phyloP scores from a whole-genome alignment of 2,329 filamentous ascomycete genomes.

The Truncatella angustata region DNA sequence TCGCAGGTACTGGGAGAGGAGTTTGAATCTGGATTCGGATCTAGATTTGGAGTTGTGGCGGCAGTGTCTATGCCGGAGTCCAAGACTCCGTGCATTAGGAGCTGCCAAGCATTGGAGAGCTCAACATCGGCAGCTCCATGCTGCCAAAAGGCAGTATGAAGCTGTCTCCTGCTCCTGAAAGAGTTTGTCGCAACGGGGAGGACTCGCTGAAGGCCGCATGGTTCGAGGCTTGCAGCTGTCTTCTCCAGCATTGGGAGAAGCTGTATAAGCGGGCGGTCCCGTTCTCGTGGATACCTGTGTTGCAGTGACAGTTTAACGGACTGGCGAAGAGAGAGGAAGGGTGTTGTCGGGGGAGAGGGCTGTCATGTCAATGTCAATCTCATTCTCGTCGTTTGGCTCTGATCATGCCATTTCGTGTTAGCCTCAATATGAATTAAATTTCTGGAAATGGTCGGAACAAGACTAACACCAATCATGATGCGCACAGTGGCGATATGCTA shows the following conservation, averaged over 20 bases:
- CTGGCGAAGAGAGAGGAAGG: not conserved
- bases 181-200: constrained; percentile 37
- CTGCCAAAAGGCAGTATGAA: constrained; percentile 53
- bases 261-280: constrained; percentile 4
- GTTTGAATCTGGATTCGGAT: too few species aligned
- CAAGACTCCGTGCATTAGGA: constrained; percentile 31
- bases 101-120: constrained; percentile 41
- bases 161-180: constrained; percentile 38
- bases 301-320: not conserved
- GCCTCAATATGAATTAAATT: not conserved
- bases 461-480: constrained; percentile 5
- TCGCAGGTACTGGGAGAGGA: too few species aligned
- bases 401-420: not conserved
- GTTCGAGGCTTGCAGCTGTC: constrained; percentile 55
- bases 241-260: constrained; percentile 54
- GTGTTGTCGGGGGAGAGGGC: not conserved
- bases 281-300: not conserved
- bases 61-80: constrained; percentile 17
- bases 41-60: constrained; percentile 11
- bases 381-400: too few species aligned
- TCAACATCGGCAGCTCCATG: constrained; percentile 52
- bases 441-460: not conserved
- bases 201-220: constrained; percentile 52
- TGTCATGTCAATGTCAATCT: not conserved
- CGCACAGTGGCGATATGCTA: not conserved